Evolutionary conservation across 106 monocot genomes (phyloP).

Genomic region (Phalaenopsis equestris): DNA sequence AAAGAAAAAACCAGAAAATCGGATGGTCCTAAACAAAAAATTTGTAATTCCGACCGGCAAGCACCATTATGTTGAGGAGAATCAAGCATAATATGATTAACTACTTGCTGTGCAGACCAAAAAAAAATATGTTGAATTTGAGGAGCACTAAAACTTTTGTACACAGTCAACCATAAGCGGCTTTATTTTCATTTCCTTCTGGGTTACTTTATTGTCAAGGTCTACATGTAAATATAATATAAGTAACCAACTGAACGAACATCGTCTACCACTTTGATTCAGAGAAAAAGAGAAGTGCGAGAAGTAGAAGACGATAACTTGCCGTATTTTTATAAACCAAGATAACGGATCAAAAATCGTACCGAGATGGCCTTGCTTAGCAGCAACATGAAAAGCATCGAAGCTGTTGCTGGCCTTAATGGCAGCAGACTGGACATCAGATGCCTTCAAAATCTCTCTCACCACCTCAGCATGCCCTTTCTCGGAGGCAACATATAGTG

Average conservation of each 20-base stretch:
- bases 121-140: not conserved
- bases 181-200: not conserved
- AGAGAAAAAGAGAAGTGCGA: not conserved
- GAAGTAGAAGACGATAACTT: not conserved
- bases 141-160: not conserved
- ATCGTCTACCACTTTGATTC: not conserved
- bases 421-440: slow-evolving; percentile 28
- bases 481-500: slow-evolving; percentile 50
- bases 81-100: not conserved
- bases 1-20: too few relatives aligned
- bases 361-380: slow-evolving; percentile 49
- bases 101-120: not conserved
- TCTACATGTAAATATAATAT: not conserved
- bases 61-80: too few relatives aligned
- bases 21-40: too few relatives aligned
- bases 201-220: not conserved
- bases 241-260: not conserved
- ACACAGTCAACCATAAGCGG: not conserved
- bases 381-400: slow-evolving; percentile 43
- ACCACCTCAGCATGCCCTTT: slow-evolving; percentile 31
- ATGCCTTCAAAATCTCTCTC: slow-evolving; percentile 26
- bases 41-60: too few relatives aligned
- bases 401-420: slow-evolving; percentile 46
- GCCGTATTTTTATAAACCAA: not conserved
- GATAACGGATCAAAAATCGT: not conserved